These are phyloP conservation scores for Kalanchoe fedtschenkoi DNA, from an alignment of 164 flowering plant species.

Conservation along the genomic window DNA sequence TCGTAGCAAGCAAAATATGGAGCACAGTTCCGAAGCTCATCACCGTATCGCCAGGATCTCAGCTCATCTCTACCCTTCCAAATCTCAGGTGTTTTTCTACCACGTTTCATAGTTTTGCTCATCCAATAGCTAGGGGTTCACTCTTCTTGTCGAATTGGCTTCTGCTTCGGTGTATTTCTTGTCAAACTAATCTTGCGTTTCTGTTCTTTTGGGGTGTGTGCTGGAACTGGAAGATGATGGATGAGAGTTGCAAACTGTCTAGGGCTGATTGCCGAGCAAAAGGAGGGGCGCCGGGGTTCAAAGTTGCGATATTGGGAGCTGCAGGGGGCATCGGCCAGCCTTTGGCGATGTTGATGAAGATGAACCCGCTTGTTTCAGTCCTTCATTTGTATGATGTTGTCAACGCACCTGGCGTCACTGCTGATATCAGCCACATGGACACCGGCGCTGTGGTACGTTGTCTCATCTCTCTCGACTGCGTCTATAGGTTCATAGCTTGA, in stretches of 20 bases:
- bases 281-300: slow-evolving; percentile 87
- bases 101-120: not conserved
- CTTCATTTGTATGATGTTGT: slow-evolving; percentile 95
- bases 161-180: not conserved
- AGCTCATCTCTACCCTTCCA: slow-evolving; percentile 70
- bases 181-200: not conserved
- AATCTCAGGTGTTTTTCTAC: slow-evolving; percentile 23
- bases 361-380: slow-evolving; percentile 85
- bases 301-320: slow-evolving; percentile 91
- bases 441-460: slow-evolving; percentile 82
- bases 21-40: slow-evolving; percentile 28
- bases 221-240: slow-evolving; percentile 39
- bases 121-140: not conserved
- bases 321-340: slow-evolving; percentile 98
- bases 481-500: not conserved
- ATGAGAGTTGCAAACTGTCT: slow-evolving; percentile 24
- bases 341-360: slow-evolving; percentile 86
- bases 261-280: slow-evolving; percentile 89
- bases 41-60: slow-evolving; percentile 72
- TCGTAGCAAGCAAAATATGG: slow-evolving; percentile 23
- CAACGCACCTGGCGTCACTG: slow-evolving; percentile 85
- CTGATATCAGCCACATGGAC: slow-evolving; percentile 98
- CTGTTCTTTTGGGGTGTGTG: slow-evolving; percentile 5
- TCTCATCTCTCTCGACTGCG: not conserved
- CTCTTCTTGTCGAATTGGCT: not conserved